These are phyloP conservation scores for Arthrobotrys pseudoclavata DNA, from an alignment of 2,329 filamentous ascomycete species.

Conservation along the genomic window DNA sequence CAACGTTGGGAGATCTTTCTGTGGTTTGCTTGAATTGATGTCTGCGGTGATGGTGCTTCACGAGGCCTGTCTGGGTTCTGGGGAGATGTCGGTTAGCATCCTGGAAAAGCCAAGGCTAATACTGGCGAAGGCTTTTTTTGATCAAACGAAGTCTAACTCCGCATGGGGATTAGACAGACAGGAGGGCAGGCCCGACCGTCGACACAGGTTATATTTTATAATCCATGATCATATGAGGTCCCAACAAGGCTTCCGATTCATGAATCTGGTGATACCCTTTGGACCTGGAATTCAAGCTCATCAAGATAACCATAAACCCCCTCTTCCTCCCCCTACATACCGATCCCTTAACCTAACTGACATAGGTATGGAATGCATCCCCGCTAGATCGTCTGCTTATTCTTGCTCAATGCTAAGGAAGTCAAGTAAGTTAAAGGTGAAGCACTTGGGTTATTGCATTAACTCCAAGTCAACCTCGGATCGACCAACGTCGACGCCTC, in stretches of 20 bases:
- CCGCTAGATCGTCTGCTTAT: conserved; percentile 8
- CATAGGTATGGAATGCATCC: not conserved
- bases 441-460: not conserved
- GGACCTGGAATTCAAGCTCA: no score
- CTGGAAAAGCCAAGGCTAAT: not conserved
- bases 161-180: conserved; percentile 1
- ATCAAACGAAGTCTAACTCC: not conserved
- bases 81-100: not conserved
- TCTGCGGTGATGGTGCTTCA: conserved; percentile 14
- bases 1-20: conserved; percentile 1
- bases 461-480: not conserved
- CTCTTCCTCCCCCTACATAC: no score
- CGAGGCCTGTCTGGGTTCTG: not conserved
- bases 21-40: conserved; percentile 1
- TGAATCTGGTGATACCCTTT: not conserved
- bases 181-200: not conserved
- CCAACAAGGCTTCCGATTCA: not conserved
- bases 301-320: no score
- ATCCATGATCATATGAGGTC: not conserved
- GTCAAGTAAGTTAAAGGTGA: not conserved
- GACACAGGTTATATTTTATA: not conserved
- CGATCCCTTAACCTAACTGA: not conserved
- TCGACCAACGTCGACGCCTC: not conserved
- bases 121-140: not conserved
- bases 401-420: not conserved